Conservation (phyloP, 73 alveolate genomes). For the Blepharisma stoltei region DNA sequence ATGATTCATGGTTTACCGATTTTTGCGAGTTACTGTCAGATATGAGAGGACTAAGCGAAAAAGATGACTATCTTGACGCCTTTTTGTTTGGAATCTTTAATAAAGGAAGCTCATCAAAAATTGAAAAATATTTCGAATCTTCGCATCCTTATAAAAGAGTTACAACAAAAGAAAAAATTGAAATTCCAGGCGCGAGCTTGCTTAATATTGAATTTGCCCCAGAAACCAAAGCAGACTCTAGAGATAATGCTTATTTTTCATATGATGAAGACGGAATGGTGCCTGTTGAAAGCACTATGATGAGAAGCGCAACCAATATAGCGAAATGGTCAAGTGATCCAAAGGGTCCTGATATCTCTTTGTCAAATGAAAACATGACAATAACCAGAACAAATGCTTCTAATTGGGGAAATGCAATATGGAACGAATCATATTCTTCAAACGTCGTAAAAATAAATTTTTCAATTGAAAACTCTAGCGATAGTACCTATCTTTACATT, state of each 20-base stretch:
- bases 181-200: background rate
- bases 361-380: background rate
- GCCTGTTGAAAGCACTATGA: background rate
- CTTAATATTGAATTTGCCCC: background rate
- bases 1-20: background rate
- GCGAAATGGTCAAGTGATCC: background rate
- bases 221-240: slow-evolving; percentile 1
- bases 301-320: background rate
- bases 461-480: slow-evolving; percentile 9
- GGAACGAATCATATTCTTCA: background rate
- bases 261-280: background rate
- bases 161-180: background rate
- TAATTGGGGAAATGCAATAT: slow-evolving; percentile 24
- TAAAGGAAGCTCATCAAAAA: background rate
- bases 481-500: background rate
- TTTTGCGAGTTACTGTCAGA: background rate
- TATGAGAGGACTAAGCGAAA: slow-evolving; percentile 14
- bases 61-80: background rate
- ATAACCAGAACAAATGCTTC: slow-evolving; percentile 18
- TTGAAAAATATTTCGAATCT: slow-evolving; percentile 4
- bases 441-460: background rate
- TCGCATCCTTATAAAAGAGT: background rate
- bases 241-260: background rate
- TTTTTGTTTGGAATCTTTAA: slow-evolving; percentile 11
- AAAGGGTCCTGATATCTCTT: slow-evolving; percentile 20